These are phyloP conservation scores for Sporothrix curviconia DNA, from an alignment of 2,329 filamentous ascomycete species.

Conservation along the genomic window DNA sequence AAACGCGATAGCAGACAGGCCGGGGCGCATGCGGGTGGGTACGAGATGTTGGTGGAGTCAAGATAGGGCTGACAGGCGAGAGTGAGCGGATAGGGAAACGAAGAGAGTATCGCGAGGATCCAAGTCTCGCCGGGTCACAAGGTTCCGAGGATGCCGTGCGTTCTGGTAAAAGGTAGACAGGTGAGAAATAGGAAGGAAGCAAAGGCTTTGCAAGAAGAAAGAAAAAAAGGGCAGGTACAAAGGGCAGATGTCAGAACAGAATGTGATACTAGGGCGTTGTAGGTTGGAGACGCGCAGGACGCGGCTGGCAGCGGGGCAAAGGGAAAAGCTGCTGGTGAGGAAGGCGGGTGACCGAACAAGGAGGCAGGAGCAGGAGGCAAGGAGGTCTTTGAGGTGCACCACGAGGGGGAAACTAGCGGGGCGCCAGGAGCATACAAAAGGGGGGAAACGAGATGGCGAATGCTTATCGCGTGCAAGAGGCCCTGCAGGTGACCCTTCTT, in stretches of 20 bases:
- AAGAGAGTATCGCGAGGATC: not conserved
- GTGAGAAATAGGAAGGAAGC: no score
- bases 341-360: not conserved
- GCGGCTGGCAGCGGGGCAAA: conserved; percentile 10
- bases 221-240: not conserved
- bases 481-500: conserved; percentile 11
- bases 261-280: not conserved
- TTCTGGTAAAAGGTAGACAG: not conserved
- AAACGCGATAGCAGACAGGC: no score
- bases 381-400: not conserved
- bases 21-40: no score
- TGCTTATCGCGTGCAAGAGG: not conserved
- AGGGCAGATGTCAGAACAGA: not conserved
- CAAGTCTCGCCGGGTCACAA: no score
- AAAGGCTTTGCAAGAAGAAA: not conserved
- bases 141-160: no score
- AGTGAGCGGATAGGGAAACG: not conserved
- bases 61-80: not conserved
- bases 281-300: conserved; percentile 1
- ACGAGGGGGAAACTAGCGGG: no score
- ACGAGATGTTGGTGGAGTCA: not conserved
- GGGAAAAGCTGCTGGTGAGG: not conserved
- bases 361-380: not conserved
- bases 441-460: no score
- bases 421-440: no score